phyloP scores from a whole-genome alignment of 1,284 basidiomycete genomes.

The Spongispora temasekensis region DNA sequence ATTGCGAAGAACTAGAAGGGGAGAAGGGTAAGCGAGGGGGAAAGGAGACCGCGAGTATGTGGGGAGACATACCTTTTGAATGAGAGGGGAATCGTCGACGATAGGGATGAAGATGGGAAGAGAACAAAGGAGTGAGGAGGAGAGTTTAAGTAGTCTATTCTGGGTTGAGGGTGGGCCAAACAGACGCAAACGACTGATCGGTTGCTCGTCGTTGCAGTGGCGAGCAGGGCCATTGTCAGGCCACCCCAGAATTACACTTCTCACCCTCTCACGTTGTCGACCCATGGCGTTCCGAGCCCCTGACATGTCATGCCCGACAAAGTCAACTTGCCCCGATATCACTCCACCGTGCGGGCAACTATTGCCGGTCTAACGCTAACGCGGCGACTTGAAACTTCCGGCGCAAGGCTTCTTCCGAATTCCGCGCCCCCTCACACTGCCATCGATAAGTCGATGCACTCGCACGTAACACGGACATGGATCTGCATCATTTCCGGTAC shows the following conservation, averaged over 20 bases:
- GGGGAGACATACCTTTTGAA: conserved; percentile 18
- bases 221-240: too few relatives aligned
- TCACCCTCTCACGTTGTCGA: too few relatives aligned
- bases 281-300: too few relatives aligned
- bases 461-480: conserved; percentile 13
- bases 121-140: conserved; percentile 4
- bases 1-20: conserved; percentile 42
- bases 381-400: too few relatives aligned
- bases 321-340: too few relatives aligned
- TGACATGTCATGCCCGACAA: too few relatives aligned
- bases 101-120: conserved; percentile 27
- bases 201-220: conserved; percentile 18
- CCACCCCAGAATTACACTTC: too few relatives aligned
- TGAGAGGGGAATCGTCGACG: conserved; percentile 10
- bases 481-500: conserved; percentile 9
- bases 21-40: conserved; percentile 2
- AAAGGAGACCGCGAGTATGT: not conserved
- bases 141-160: conserved; percentile 33
- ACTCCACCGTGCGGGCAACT: too few relatives aligned
- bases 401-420: not conserved
- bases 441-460: not conserved
- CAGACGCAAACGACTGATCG: conserved; percentile 27
- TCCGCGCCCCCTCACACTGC: not conserved
- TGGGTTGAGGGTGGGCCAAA: conserved; percentile 37
- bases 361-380: too few relatives aligned